Base-by-base conservation (phyloP, 495 filamentous ascomycete species). In the Podospora appendiculata region DNA sequence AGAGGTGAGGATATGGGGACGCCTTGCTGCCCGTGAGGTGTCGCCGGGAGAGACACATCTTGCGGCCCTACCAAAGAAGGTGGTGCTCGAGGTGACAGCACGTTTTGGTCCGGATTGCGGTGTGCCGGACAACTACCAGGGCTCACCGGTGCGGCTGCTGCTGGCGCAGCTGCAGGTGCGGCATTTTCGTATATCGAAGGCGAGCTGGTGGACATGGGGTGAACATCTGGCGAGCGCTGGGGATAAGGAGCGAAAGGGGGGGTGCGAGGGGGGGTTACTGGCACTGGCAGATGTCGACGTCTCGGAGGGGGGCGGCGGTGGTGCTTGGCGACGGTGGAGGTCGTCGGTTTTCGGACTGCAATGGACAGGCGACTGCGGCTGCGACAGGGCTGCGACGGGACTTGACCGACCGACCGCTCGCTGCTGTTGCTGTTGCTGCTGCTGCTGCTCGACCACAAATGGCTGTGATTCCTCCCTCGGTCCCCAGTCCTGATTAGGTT, bases 201-300 rank as follows among this genome's bases (percentile, higher is more conserved):
- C 62, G 68, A 62, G 58, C 25, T 25, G 25, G 61, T 72, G 62
- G 73, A 77, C 74, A 77, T 77, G 73, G 69, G 73, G 62, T 61
- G 64, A 65, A 70, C 74, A 75, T 76, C 63, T 70, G 71, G 65
- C 69, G 25, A 60, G 58, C 62, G 58, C 59, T 60, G 56, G 60
- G 53, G 62, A 60, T 59, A 66, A 54, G 61, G 57, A 59, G 68
- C 55, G 59, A 67, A 55, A 32, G 41, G 42, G 35, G 35, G 42
- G 25, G n/a, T n/a, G n/a, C 13, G 53, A 41, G 48, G 42, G 35
- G 39, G 36, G 38, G 47, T 43, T 43, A 11, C 3, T 43, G 8
- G 18, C 14, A 2, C 3, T 43, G 35, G 47, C 25, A 32, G n/a
- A 38, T 8, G 4, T 17, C 18, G 46, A 46, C 16, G 14, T 13